These are phyloP conservation scores for Evernia prunastri DNA, from an alignment of 495 filamentous ascomycete genomes.

Conservation along the genomic window DNA sequence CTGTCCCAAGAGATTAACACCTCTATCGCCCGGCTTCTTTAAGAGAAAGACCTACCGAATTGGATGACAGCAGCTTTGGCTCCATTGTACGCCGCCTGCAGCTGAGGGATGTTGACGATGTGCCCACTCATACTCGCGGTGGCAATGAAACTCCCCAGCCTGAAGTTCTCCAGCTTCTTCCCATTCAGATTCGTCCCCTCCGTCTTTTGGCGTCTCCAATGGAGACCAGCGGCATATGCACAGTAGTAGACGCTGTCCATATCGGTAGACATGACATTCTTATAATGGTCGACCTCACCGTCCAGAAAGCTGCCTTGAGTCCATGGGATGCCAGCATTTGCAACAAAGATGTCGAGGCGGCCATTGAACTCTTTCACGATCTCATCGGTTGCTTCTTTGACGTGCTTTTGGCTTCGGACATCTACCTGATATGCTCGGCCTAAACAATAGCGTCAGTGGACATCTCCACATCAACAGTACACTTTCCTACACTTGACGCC, in stretches of 20 bases:
- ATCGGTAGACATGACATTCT: slow-evolving; percentile 63
- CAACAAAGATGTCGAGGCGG: slow-evolving; percentile 72
- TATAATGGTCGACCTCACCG: slow-evolving; percentile 58
- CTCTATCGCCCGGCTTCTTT: background rate
- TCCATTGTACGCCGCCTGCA: slow-evolving; percentile 81
- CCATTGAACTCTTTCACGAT: slow-evolving; percentile 64
- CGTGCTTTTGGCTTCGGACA: slow-evolving; percentile 51
- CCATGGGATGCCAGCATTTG: slow-evolving; percentile 75
- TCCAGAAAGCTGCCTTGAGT: slow-evolving; percentile 62
- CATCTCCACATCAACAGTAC: background rate
- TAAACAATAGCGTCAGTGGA: slow-evolving; percentile 26
- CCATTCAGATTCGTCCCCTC: slow-evolving; percentile 62
- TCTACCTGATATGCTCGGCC: slow-evolving; percentile 73
- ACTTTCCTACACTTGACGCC: slow-evolving; percentile 65
- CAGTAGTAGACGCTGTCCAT: slow-evolving; percentile 79
- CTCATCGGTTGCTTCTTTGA: slow-evolving; percentile 50
- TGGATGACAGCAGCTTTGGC: slow-evolving; percentile 83
- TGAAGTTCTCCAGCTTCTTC: slow-evolving; percentile 58
- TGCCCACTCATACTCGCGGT: slow-evolving; percentile 80
- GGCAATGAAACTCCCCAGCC: slow-evolving; percentile 65
- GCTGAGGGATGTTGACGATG: slow-evolving; percentile 81
- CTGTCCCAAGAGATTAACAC: slow-evolving; percentile 26
- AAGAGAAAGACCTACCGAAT: slow-evolving; percentile 47
- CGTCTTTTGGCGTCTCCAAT: slow-evolving; percentile 60
- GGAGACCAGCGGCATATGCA: slow-evolving; percentile 65